Evolutionary conservation across 116 monocot species (phyloP), one percentile per base, ranked within the genome.

Genomic region (Thalassia testudinum): DNA sequence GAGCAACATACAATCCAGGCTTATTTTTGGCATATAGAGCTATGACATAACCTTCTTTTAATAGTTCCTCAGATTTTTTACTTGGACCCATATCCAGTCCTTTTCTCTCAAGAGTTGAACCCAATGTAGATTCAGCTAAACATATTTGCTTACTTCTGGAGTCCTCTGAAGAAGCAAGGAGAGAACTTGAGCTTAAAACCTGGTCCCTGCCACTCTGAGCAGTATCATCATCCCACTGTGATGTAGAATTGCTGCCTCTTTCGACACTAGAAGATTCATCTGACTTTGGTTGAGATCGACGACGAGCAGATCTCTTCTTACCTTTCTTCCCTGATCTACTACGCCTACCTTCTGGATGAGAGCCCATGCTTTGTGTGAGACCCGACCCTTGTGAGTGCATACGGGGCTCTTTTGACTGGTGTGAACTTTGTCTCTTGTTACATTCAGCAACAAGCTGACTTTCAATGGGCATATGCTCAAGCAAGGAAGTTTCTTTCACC

Each of bases 111-210:
- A 81, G 68, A 55, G 75, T 69, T 64, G 68, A 66, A 25, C 77
- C 89, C 54, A 72, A 47, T 15, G 56, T 70, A 40, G 75, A 68
- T 55, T 95, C 93, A 24, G 58, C 60, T 56, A 70, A 43, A 16
- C 58, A 74, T 17, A 72, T 68, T 49, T 71, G 80, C 49, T 88
- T 97, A 53, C 50, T 75, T 66, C 72, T 85, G 56, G 71, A 71
- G 62, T 89, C 82, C 27, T 97, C 97, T 34, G 95, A 81, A 55
- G 95, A 95, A 58, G 78, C 76, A 76, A 88, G 87, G 20, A 81
- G 61, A 54, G 95, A 85, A 68, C 75, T 81, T 2, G 88, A 88
- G 52, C 83, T 79, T 50, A 78, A 62, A 1, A 70, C 82, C 65
- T 78, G 86, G 27, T 86, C 91, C 63, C 69, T 78, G 49, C 78